A percentile compares a stretch with the other conserved stretches of the same genome.
Evolutionary conservation across 805 yeast species (phyloP).

Genomic region (Debaryomyces tyrocola): DNA sequence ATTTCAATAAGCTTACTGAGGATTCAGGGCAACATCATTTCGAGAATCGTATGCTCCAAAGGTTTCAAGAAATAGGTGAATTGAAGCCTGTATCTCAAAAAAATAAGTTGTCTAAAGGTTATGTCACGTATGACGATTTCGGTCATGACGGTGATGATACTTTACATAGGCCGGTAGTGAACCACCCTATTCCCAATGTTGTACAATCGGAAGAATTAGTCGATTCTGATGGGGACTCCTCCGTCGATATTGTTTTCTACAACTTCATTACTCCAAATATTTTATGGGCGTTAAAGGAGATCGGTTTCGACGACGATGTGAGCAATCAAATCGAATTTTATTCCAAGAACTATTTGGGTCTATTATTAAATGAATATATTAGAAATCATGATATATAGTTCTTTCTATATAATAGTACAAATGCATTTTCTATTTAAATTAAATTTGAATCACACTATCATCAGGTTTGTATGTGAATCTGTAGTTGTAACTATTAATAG

Average conservation of each 20-base stretch:
- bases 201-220: constrained; percentile 51
- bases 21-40: not conserved
- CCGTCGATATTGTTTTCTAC: constrained; percentile 74
- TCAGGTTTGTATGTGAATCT: constrained; percentile 65
- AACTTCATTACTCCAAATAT: constrained; percentile 59
- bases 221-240: constrained; percentile 20
- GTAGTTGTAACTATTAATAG: constrained; percentile 63
- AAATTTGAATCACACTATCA: constrained; percentile 39
- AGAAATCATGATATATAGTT: constrained; percentile 10
- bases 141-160: constrained; percentile 87
- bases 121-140: constrained; percentile 78
- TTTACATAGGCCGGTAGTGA: constrained; percentile 60
- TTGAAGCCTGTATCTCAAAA: not conserved
- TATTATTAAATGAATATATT: constrained; percentile 31
- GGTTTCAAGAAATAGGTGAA: not conserved
- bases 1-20: not conserved
- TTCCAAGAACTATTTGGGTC: constrained; percentile 34
- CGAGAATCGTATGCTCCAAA: not conserved
- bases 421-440: constrained; percentile 1
- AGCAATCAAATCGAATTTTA: constrained; percentile 19
- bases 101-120: constrained; percentile 56
- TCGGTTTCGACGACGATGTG: constrained; percentile 19
- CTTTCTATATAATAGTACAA: not conserved
- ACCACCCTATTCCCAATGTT: constrained; percentile 75
- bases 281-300: constrained; percentile 27